Percentiles rank a stretch among this genome's conserved stretches.
These are phyloP conservation scores for Irineochytrium annulatum DNA, from an alignment of 192 early-diverging fungal species.

Conservation along the genomic window DNA sequence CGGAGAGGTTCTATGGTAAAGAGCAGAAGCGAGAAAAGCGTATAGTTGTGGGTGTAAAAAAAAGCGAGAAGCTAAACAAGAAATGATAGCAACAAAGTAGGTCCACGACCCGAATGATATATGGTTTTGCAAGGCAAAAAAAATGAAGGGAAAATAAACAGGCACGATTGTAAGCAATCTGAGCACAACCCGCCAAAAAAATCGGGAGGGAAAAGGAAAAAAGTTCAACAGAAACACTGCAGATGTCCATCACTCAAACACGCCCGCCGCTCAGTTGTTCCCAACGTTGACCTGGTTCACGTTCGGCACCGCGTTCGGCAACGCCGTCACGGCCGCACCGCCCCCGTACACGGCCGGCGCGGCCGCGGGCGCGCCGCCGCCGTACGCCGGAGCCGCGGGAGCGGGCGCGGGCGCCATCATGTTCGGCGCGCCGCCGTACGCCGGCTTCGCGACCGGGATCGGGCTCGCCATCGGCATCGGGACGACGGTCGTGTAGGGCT, in stretches of 20 bases:
- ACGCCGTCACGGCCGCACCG: not conserved
- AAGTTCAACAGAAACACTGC: too few relatives aligned
- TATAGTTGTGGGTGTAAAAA: not conserved
- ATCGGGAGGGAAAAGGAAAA: not conserved
- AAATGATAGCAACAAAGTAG: not conserved
- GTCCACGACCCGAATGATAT: not conserved
- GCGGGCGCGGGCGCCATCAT: not conserved
- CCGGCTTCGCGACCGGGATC: not conserved
- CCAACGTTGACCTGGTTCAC: not conserved
- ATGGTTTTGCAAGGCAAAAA: not conserved
- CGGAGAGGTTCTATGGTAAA: not conserved
- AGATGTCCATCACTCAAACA: too few relatives aligned
- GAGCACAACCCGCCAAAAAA: not conserved
- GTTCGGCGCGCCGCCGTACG: not conserved
- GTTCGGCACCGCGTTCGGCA: not conserved
- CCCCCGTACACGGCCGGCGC: not conserved
- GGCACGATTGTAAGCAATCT: not conserved
- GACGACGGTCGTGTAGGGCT: not conserved
- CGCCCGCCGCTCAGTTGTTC: not conserved
- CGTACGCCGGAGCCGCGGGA: not conserved
- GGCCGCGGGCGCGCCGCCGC: not conserved
- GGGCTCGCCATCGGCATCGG: not conserved
- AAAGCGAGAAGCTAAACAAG: not conserved
- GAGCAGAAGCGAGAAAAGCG: not conserved
- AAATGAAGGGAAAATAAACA: not conserved